phyloP scores from a whole-genome alignment of 1,139 yeast genomes.

The Scheffersomyces lignicola region DNA sequence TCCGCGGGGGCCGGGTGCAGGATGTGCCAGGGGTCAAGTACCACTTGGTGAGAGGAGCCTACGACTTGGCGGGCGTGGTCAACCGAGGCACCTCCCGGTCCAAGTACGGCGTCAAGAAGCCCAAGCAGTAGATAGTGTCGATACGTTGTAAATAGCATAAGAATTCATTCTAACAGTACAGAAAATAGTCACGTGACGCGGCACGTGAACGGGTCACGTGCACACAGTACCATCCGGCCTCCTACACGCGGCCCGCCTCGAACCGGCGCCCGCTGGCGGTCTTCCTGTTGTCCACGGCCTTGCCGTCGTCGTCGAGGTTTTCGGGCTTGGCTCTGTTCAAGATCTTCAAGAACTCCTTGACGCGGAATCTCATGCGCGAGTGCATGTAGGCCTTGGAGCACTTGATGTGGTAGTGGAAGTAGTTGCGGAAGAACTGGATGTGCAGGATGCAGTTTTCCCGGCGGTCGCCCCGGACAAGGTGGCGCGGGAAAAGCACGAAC shows the following conservation, averaged over 20 bases:
- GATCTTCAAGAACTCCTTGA: conserved; percentile 88
- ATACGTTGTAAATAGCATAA: conserved; percentile 3
- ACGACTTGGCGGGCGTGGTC: conserved; percentile 93
- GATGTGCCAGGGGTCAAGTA: conserved; percentile 99
- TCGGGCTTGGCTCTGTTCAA: conserved; percentile 97
- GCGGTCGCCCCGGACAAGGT: conserved; percentile 66
- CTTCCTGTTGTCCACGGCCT: conserved; percentile 62
- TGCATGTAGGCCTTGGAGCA: conserved; percentile 98
- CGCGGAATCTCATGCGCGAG: conserved; percentile 96
- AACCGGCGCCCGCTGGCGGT: conserved; percentile 85
- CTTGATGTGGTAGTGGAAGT: conserved; percentile 97
- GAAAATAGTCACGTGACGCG: not conserved
- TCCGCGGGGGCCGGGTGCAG: conserved; percentile 96
- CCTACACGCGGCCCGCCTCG: conserved; percentile 25
- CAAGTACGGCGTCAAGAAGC: conserved; percentile 92
- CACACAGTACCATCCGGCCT: too few species aligned
- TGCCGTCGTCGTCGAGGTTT: conserved; percentile 68
- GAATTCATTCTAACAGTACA: conserved; percentile 2
- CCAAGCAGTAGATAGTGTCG: conserved; percentile 30
- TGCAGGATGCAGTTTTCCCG: conserved; percentile 85
- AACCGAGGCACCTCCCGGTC: conserved; percentile 88
- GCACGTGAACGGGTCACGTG: not conserved
- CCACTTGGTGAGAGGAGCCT: conserved; percentile 89
- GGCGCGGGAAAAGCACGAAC: conserved; percentile 75
- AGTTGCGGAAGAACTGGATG: conserved; percentile 88